Percentiles rank a stretch among this genome's conserved stretches.
These are phyloP conservation scores for Acrocalymma vagum DNA, from an alignment of 2,329 filamentous ascomycete genomes.

Conservation along the genomic window DNA sequence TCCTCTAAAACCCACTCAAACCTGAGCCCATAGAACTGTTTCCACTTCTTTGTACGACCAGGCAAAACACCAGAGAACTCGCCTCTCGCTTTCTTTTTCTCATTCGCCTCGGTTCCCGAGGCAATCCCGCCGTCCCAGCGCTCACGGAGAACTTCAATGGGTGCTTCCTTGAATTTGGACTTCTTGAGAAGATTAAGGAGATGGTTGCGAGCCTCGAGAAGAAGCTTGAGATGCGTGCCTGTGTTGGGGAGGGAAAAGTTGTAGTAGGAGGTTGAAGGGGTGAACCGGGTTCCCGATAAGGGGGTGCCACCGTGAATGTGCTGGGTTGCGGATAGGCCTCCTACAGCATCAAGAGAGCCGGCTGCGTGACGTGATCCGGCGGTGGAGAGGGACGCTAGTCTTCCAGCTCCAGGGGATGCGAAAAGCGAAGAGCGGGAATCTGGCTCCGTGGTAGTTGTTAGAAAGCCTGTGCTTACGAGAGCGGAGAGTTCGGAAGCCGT, in stretches of 20 bases:
- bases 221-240: constrained; percentile 72
- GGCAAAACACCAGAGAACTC: constrained; percentile 67
- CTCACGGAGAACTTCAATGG: constrained; percentile 69
- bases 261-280: constrained; percentile 48
- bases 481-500: constrained; percentile 60
- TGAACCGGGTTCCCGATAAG: constrained; percentile 24
- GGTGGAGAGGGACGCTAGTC: constrained; percentile 67
- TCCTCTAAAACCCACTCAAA: constrained; percentile 79
- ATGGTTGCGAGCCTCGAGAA: constrained; percentile 68
- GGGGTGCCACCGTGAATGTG: constrained; percentile 70
- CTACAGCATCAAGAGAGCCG: constrained; percentile 73
- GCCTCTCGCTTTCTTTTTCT: constrained; percentile 62
- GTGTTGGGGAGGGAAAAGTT: constrained; percentile 71
- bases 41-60: constrained; percentile 74
- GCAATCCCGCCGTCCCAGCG: constrained; percentile 75
- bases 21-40: constrained; percentile 71
- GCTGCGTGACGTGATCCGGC: constrained; percentile 71
- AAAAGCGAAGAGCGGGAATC: constrained; percentile 49
- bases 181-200: constrained; percentile 67
- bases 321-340: constrained; percentile 72
- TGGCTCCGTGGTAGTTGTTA: constrained; percentile 61
- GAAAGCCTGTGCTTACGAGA: constrained; percentile 72
- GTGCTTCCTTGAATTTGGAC: constrained; percentile 69
- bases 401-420: constrained; percentile 50
- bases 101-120: constrained; percentile 53